Conservation (phyloP, 345 rosid species). For the rapeseed (Brassica napus) region DNA sequence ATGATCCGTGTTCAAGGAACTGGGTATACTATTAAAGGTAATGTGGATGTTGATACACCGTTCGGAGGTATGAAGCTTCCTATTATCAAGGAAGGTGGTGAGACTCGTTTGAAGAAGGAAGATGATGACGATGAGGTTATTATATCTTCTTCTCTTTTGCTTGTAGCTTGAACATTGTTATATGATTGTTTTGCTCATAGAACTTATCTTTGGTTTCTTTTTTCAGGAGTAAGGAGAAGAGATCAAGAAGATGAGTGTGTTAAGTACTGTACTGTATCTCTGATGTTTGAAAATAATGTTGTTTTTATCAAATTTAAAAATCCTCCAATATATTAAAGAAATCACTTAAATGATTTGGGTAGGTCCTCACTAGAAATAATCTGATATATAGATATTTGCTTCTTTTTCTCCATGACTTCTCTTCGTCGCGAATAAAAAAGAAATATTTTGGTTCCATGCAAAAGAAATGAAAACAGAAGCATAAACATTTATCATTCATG, state of each 20-base stretch:
- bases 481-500: no score
- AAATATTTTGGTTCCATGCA: no score
- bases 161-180: not conserved
- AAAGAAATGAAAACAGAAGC: no score
- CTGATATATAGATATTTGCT: no score
- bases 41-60: constrained; percentile 82
- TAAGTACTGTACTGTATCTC: not conserved
- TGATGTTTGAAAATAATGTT: not conserved
- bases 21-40: constrained; percentile 83
- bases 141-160: not conserved
- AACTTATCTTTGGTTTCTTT: not conserved
- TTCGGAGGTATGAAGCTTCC: constrained; percentile 93
- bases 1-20: constrained; percentile 97
- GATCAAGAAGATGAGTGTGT: not conserved
- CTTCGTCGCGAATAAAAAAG: no score
- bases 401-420: no score
- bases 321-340: no score
- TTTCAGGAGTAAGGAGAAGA: constrained; percentile 25
- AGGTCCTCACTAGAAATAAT: no score
- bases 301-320: no score
- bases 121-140: constrained; percentile 67
- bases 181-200: constrained; percentile 1
- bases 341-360: no score
- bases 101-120: constrained; percentile 81
- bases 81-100: constrained; percentile 88